Evolutionary conservation across 1,284 basidiomycete genomes (phyloP), one percentile per base, ranked within the genome.

Genomic region (Gastroboletus turbinatus): DNA sequence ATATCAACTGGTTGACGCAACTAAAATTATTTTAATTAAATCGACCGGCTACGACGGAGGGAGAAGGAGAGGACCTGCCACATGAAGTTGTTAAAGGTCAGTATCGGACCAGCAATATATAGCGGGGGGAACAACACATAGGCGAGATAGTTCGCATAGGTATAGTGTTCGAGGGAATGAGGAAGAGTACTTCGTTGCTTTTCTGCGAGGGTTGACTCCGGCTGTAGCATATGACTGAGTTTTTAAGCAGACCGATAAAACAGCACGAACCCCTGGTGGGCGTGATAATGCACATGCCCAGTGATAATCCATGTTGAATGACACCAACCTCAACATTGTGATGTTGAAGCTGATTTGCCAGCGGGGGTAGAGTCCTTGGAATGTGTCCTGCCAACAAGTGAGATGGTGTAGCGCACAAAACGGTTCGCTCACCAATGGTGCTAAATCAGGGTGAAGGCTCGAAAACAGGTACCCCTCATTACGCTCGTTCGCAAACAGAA

Each of bases 291-390:
- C 76, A 60, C 75, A 82, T 10, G 88, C 85, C 96, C 95, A 98
- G 66, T 92, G 85, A 64, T 88, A 89, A 70, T 99, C 96, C 82
- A 98, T 84, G 55, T 86, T 89, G 76, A 94, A 99, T 0, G 94
- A 97, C 11, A 99, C 81, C 33, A 98, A 82, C 16, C 97, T 84
- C 33, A 99, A 81, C 92, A 97, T 97, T 2, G 94, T 96, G 64
- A 99, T 96, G 72, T 99, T 99, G 80, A 96, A 98, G 64, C 81
- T 86, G 67, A 98, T 82, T 66, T 98, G 86, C 96, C 97, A 99
- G 32, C 94, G 80, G 5, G 94, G 92, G 62, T 83, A 95, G 53
- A 79, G 84, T 46, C 78, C 96, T 75, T 73, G 65, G 58, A 82
- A 85, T 38, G 56, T 66, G 69, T 98, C 94, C 90, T 96, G 62